These are phyloP conservation scores for Alloteropsis angusta DNA, from an alignment of 202 grass and related monocot species.

Conservation along the genomic window DNA sequence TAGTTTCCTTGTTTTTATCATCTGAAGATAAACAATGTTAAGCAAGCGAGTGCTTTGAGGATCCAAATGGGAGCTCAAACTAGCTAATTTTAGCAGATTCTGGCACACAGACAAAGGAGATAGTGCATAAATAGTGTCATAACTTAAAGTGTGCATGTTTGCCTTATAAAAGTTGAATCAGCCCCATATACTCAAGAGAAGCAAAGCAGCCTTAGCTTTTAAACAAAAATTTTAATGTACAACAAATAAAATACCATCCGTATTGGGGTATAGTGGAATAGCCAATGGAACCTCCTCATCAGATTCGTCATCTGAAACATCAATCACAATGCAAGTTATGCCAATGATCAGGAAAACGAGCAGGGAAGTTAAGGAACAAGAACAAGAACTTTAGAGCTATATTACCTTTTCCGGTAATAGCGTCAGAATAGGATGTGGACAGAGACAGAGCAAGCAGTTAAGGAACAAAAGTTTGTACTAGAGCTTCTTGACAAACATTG, in stretches of 20 bases:
- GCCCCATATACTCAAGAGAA: neutral
- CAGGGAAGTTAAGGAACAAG: constrained; percentile 9
- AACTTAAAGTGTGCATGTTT: neutral
- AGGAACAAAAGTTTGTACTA: constrained; percentile 11
- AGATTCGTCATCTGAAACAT: constrained; percentile 33
- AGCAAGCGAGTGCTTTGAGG: neutral
- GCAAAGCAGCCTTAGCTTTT: neutral
- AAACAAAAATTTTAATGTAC: neutral
- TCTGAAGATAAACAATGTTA: constrained; percentile 18
- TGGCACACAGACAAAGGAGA: neutral
- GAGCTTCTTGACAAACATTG: neutral
- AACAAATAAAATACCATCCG: constrained; percentile 22
- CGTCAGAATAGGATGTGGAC: neutral
- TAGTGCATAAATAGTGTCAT: neutral
- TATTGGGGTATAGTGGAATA: constrained; percentile 16
- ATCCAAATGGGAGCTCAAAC: neutral
- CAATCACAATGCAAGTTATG: neutral
- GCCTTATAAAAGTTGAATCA: neutral
- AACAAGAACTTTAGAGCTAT: neutral
- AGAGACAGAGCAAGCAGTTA: constrained; percentile 6
- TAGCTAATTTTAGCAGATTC: neutral
- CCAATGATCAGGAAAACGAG: neutral
- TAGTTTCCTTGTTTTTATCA: constrained; percentile 15
- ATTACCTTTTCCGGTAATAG: constrained; percentile 17
- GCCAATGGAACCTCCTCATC: constrained; percentile 22